phyloP scores from a whole-genome alignment of 306 rosid genomes.

The Fragaria nilgerrensis region DNA sequence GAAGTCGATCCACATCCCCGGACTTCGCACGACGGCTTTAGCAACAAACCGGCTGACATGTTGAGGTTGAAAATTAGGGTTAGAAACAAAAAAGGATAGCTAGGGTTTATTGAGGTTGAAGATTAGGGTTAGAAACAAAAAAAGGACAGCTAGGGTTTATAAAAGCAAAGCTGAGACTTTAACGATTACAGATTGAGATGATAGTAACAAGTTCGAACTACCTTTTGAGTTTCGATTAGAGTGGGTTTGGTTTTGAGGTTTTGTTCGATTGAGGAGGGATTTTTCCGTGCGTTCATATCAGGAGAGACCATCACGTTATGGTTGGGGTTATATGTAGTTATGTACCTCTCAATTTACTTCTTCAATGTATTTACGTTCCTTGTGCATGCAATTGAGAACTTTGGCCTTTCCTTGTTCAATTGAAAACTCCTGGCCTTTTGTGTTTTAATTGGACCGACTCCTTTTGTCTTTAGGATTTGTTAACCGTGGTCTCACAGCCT shows the following conservation, averaged over 20 bases:
- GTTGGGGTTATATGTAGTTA: no score
- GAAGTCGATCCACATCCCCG: conserved; percentile 74
- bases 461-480: no score
- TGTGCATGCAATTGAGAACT: no score
- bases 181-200: neutral
- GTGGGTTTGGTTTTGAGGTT: neutral
- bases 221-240: neutral
- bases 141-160: neutral
- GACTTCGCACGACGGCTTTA: conserved; percentile 51
- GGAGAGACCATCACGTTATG: no score
- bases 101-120: neutral
- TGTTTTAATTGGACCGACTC: no score
- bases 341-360: neutral
- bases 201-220: neutral
- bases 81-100: neutral
- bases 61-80: neutral
- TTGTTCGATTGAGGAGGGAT: neutral
- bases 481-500: no score
- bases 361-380: neutral
- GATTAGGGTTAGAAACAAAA: no score
- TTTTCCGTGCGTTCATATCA: neutral
- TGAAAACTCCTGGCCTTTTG: no score
- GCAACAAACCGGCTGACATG: conserved; percentile 55
- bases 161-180: neutral
- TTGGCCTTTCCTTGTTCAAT: no score